Evolutionary conservation across 371 early-diverging fungal genomes (phyloP).

Genomic region (Apophysomyces sp.): DNA sequence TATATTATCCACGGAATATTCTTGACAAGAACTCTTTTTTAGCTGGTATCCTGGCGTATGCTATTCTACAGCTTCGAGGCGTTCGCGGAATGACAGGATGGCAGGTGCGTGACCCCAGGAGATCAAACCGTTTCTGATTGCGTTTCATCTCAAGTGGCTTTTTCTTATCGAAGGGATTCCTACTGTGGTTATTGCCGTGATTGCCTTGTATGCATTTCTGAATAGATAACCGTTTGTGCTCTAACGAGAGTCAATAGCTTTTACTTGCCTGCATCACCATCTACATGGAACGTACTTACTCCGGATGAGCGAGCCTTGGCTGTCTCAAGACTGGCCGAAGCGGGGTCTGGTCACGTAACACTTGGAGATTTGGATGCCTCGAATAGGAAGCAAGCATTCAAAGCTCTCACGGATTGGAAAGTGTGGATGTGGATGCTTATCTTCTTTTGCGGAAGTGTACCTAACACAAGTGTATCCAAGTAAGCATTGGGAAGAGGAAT

Average conservation of each 20-base stretch:
- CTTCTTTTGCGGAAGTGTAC: constrained; percentile 51
- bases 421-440: constrained; percentile 53
- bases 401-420: constrained; percentile 45
- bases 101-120: constrained; percentile 19
- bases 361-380: constrained; percentile 34
- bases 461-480: constrained; percentile 51
- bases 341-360: constrained; percentile 19
- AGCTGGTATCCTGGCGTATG: constrained; percentile 52
- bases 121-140: not conserved
- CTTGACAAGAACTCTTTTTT: not conserved
- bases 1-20: not conserved
- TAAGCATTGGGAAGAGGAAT: constrained; percentile 6
- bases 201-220: constrained; percentile 32
- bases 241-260: constrained; percentile 1
- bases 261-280: constrained; percentile 41
- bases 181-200: constrained; percentile 33
- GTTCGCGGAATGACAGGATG: constrained; percentile 38
- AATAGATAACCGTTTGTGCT: not conserved
- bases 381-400: constrained; percentile 36
- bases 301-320: constrained; percentile 32
- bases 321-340: constrained; percentile 21
- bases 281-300: constrained; percentile 32
- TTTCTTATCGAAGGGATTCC: constrained; percentile 55
- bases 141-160: constrained; percentile 25
- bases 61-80: constrained; percentile 39